Evolutionary conservation across 305 asterid species (phyloP).

Genomic region (Plantago lanceolata): DNA sequence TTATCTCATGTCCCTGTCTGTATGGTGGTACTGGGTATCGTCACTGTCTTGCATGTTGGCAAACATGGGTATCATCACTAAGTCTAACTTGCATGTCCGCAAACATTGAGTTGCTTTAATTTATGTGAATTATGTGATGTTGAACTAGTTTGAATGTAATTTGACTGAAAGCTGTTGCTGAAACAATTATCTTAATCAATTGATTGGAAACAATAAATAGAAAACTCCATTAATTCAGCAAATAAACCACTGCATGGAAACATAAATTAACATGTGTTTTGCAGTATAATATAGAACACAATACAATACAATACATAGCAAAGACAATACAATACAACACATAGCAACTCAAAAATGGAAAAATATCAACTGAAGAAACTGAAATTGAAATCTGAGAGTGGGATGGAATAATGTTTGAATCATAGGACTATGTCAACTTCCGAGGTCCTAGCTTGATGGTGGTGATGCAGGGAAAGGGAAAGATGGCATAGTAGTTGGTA

Average conservation of each 20-base stretch:
- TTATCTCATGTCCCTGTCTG: neutral
- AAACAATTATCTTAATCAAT: too few relatives aligned
- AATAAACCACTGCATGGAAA: too few relatives aligned
- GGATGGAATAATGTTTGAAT: neutral
- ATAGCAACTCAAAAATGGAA: conserved; percentile 1
- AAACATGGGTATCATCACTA: neutral
- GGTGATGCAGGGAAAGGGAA: conserved; percentile 34
- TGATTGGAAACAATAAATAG: too few relatives aligned
- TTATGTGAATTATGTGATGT: neutral
- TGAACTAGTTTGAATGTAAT: neutral
- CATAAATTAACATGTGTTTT: neutral
- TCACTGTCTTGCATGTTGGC: neutral
- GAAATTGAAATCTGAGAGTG: conserved; percentile 18
- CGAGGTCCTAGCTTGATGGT: conserved; percentile 29
- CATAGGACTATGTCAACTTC: neutral
- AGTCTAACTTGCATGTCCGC: neutral
- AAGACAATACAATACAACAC: neutral
- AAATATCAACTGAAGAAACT: conserved; percentile 4
- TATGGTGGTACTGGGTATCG: neutral
- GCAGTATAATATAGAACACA: conserved; percentile 2
- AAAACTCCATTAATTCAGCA: too few relatives aligned
- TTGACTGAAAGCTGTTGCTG: neutral
- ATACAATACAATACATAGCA: conserved; percentile 9
- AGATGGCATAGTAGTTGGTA: conserved; percentile 30
- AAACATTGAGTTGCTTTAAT: neutral